Evolutionary conservation across 1,284 basidiomycete genomes (phyloP).

Genomic region (Cryptococcus deneoformans): DNA sequence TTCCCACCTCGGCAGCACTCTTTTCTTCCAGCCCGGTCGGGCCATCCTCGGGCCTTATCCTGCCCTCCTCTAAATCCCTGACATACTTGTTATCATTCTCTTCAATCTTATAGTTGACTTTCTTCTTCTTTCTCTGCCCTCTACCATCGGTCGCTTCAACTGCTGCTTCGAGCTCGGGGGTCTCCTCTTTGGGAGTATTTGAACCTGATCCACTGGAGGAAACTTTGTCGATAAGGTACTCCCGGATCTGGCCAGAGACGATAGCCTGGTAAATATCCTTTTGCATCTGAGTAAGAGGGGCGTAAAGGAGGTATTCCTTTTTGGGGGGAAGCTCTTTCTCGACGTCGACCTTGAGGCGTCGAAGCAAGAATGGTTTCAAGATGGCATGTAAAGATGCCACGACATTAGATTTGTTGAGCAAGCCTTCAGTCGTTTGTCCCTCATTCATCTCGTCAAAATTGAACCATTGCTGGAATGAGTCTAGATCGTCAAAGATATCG

Average conservation of each 20-base stretch:
- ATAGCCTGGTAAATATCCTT: slow-evolving; percentile 80
- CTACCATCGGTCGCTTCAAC: slow-evolving; percentile 28
- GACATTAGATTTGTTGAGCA: slow-evolving; percentile 60
- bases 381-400: slow-evolving; percentile 83
- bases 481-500: slow-evolving; percentile 85
- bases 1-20: slow-evolving; percentile 54
- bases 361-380: slow-evolving; percentile 91
- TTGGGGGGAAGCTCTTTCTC: slow-evolving; percentile 74
- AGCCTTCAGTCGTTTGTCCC: slow-evolving; percentile 26
- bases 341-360: slow-evolving; percentile 88
- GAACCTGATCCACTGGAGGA: slow-evolving; percentile 36
- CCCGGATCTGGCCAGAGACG: slow-evolving; percentile 63
- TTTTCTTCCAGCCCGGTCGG: slow-evolving; percentile 45
- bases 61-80: slow-evolving; percentile 58
- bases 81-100: slow-evolving; percentile 69
- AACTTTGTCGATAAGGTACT: slow-evolving; percentile 58
- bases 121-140: slow-evolving; percentile 50
- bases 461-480: slow-evolving; percentile 87
- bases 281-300: slow-evolving; percentile 78
- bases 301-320: slow-evolving; percentile 94
- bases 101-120: slow-evolving; percentile 54
- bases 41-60: slow-evolving; percentile 34
- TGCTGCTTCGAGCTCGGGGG: slow-evolving; percentile 20
- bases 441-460: slow-evolving; percentile 48
- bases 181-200: slow-evolving; percentile 7